A percentile compares a stretch with the other conserved stretches of the same genome.
Evolutionary conservation across 345 rosid genomes (phyloP).

Genomic region (Excoecaria cochinchinensis): DNA sequence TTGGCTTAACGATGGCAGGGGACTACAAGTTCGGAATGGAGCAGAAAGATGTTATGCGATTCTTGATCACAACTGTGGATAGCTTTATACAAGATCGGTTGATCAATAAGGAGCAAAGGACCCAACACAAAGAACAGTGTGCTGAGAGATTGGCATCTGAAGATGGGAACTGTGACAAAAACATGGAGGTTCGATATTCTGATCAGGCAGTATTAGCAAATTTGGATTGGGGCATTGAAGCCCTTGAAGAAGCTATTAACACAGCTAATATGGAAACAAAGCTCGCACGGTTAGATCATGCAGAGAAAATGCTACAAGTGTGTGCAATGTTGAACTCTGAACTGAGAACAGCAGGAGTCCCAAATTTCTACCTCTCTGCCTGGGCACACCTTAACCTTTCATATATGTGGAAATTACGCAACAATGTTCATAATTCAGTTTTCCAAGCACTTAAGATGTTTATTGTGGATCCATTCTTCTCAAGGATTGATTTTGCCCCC

Average conservation of each 20-base stretch:
- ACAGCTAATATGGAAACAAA: constrained; percentile 61
- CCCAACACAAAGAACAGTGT: constrained; percentile 60
- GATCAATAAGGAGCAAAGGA: constrained; percentile 44
- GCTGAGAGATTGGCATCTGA: constrained; percentile 67
- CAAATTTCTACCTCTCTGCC: constrained; percentile 66
- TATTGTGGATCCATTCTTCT: constrained; percentile 60
- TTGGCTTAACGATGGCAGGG: constrained; percentile 36
- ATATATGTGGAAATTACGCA: constrained; percentile 52
- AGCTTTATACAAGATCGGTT: constrained; percentile 46
- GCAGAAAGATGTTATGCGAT: constrained; percentile 41
- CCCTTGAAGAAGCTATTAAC: constrained; percentile 63
- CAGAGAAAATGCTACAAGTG: constrained; percentile 69
- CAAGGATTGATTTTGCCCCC: constrained; percentile 62
- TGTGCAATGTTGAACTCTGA: constrained; percentile 54
- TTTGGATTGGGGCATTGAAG: constrained; percentile 70
- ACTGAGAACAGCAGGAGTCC: constrained; percentile 67
- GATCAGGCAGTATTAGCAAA: constrained; percentile 69
- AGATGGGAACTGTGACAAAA: constrained; percentile 39
- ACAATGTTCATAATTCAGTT: constrained; percentile 35
- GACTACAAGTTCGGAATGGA: constrained; percentile 46
- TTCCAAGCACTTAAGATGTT: constrained; percentile 64
- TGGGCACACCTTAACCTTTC: constrained; percentile 68
- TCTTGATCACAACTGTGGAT: constrained; percentile 39
- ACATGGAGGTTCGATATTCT: constrained; percentile 48
- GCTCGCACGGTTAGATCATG: constrained; percentile 51